These are phyloP conservation scores for apple (Malus domestica) DNA, from an alignment of 306 rosid genomes.

Conservation along the genomic window ASM211411v1 NC_041803.1:13483501-13484000, in stretches of 20 bases:
- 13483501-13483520: too few species aligned
- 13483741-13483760: conserved; percentile 80
- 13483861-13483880: neutral
- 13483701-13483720: conserved; percentile 70
- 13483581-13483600: conserved; percentile 29
- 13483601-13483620: neutral
- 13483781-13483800: conserved; percentile 61
- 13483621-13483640: neutral
- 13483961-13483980: neutral
- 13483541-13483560: conserved; percentile 78
- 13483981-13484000: neutral
- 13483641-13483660: neutral
- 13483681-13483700: conserved; percentile 24
- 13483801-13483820: neutral
- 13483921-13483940: neutral
- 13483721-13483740: conserved; percentile 76
- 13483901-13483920: neutral
- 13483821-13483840: neutral
- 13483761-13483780: conserved; percentile 84
- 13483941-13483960: neutral
- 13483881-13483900: neutral
- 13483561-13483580: conserved; percentile 85
- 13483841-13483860: neutral
- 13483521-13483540: conserved; percentile 62
- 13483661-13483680: conserved; percentile 20